Base-by-base conservation (phyloP, 1,139 yeast genomes). In the Geotrichum restrictum region DNA sequence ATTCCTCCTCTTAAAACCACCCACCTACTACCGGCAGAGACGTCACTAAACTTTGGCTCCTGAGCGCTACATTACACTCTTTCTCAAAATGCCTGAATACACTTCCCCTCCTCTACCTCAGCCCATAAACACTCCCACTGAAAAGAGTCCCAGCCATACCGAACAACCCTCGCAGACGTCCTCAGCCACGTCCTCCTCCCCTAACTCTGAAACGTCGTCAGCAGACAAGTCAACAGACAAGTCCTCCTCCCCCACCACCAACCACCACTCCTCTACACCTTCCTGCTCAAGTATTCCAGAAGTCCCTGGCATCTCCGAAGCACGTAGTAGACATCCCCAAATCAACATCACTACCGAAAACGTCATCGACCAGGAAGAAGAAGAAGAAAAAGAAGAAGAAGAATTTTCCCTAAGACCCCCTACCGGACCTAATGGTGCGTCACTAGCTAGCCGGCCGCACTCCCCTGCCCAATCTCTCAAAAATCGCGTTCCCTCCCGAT, bases 21-120 rank as follows among this genome's bases (percentile, higher is more conserved):
- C n/a, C n/a, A n/a, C n/a, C n/a, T n/a, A n/a, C n/a, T n/a, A n/a
- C n/a, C n/a, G n/a, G n/a, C n/a, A n/a, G n/a, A n/a, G n/a, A n/a
- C n/a, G n/a, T n/a, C n/a, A n/a, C n/a, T n/a, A n/a, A n/a, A n/a
- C n/a, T n/a, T n/a, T n/a, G n/a, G n/a, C n/a, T n/a, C n/a, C n/a
- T n/a, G n/a, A n/a, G n/a, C n/a, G n/a, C n/a, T n/a, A n/a, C n/a
- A n/a, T n/a, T n/a, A n/a, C n/a, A n/a, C n/a, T n/a, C n/a, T n/a
- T n/a, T n/a, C n/a, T n/a, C n/a, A n/a, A 37, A 21, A 39, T 39
- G 42, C 42, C 42, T 7, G 42, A 39, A 22, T 39, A 39, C 42
- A 13, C 31, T 10, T 21, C 42, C 13, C 31, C 42, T 6, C n/a
- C 42, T 7, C 31, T 39, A 8, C 5, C 31, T 2, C 37, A n/a